phyloP scores from a whole-genome alignment of 257 asterid genomes.

The Nicotiana tomentosiformis region DNA sequence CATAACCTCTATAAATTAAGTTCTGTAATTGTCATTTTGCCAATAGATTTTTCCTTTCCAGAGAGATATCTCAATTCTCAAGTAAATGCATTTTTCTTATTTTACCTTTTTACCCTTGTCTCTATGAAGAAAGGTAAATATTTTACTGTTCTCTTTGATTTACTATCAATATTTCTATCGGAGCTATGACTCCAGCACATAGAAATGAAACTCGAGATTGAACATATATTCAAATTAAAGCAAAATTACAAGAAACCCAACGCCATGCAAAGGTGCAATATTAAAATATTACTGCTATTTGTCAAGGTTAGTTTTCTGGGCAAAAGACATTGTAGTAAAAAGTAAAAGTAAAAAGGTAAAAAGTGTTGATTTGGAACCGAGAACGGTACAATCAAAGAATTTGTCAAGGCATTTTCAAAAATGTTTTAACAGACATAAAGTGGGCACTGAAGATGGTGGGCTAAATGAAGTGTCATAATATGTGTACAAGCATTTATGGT shows the following conservation, averaged over 20 bases:
- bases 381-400: neutral
- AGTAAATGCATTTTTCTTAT: neutral
- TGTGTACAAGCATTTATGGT: neutral
- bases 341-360: neutral
- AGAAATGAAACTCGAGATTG: too few species aligned
- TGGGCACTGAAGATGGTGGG: neutral
- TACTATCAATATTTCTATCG: too few species aligned
- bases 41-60: neutral
- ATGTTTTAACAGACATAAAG: neutral
- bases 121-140: too few species aligned
- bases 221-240: too few species aligned
- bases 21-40: neutral
- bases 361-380: neutral
- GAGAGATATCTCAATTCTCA: neutral
- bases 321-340: neutral
- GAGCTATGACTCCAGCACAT: too few species aligned
- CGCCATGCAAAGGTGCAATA: too few species aligned
- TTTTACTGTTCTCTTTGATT: too few species aligned
- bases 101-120: too few species aligned
- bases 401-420: too few species aligned
- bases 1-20: neutral
- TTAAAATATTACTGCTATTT: neutral
- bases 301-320: neutral
- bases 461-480: conserved; percentile 8
- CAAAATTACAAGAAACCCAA: too few species aligned